These are phyloP conservation scores for Geum urbanum DNA, from an alignment of 306 rosid genomes.

Conservation along the genomic window DNA sequence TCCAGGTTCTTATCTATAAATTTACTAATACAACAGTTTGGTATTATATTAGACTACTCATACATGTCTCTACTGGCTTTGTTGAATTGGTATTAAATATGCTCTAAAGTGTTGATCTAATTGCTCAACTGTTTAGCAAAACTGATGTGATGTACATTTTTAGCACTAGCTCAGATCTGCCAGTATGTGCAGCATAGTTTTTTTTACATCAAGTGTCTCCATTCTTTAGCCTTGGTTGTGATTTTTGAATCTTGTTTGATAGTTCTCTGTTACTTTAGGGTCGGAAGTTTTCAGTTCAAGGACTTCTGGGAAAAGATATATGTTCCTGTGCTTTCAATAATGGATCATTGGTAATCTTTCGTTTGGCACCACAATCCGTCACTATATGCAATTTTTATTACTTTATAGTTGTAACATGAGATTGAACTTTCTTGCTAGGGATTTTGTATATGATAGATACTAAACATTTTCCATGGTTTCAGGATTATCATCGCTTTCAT, in stretches of 20 bases:
- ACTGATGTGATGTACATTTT: neutral
- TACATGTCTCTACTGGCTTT: neutral
- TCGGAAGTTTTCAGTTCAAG: slow-evolving; percentile 82
- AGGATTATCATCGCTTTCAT: slow-evolving; percentile 98
- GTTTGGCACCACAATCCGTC: slow-evolving; percentile 81
- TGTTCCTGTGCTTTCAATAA: slow-evolving; percentile 57
- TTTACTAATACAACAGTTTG: neutral
- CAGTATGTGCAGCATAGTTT: neutral
- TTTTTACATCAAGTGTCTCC: neutral
- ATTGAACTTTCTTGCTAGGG: slow-evolving; percentile 16
- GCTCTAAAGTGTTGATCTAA: neutral
- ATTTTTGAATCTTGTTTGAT: slow-evolving; percentile 6
- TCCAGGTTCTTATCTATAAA: neutral
- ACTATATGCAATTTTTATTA: slow-evolving; percentile 5
- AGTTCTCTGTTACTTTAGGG: slow-evolving; percentile 51
- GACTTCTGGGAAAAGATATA: slow-evolving; percentile 73
- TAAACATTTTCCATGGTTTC: slow-evolving; percentile 28
- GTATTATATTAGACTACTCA: neutral
- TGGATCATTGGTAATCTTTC: slow-evolving; percentile 89
- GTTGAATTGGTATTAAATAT: neutral
- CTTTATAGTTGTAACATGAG: neutral
- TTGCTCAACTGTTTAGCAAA: neutral
- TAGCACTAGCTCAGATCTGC: neutral
- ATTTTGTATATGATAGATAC: slow-evolving; percentile 14
- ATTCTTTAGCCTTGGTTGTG: neutral